Percentiles rank a stretch among this genome's conserved stretches.
Conservation (phyloP, 768 basidiomycete species). For the Plicaturopsis crispa region DNA sequence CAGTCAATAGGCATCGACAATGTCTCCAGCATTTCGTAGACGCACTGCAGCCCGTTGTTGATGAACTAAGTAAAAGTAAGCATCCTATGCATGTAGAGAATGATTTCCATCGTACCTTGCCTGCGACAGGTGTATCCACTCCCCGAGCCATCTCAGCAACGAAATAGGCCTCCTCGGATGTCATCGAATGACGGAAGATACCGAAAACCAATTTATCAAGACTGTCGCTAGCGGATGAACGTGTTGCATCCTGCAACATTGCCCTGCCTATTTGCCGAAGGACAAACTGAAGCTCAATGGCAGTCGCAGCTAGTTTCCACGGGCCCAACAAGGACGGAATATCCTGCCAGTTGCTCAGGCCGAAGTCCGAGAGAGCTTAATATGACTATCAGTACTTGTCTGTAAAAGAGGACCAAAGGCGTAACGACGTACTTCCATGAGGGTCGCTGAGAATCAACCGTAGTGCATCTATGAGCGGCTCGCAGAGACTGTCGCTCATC, state of each 20-base stretch:
- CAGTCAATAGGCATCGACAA: constrained; percentile 19
- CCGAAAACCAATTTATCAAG: constrained; percentile 60
- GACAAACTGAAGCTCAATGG: constrained; percentile 70
- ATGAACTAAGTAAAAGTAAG: constrained; percentile 44
- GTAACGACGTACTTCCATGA: constrained; percentile 38
- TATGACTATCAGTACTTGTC: too few relatives aligned
- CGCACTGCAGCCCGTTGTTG: constrained; percentile 63
- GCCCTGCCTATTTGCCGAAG: constrained; percentile 68
- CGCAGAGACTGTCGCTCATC: constrained; percentile 44
- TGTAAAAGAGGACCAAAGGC: neutral
- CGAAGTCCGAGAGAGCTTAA: constrained; percentile 29
- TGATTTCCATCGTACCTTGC: constrained; percentile 45
- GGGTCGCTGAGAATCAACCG: constrained; percentile 59
- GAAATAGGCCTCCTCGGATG: constrained; percentile 74
- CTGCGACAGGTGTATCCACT: constrained; percentile 55
- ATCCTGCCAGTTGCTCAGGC: constrained; percentile 51
- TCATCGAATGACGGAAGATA: constrained; percentile 67
- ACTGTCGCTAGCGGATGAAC: constrained; percentile 46
- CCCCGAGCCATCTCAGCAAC: constrained; percentile 77
- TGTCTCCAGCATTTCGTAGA: constrained; percentile 45
- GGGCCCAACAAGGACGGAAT: constrained; percentile 67
- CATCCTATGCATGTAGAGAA: constrained; percentile 1
- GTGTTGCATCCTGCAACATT: constrained; percentile 48
- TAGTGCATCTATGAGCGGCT: constrained; percentile 60
- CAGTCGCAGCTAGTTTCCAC: constrained; percentile 78